Conservation (phyloP, 2,329 filamentous ascomycete genomes). For the Atkinsonella hypoxylon region DNA sequence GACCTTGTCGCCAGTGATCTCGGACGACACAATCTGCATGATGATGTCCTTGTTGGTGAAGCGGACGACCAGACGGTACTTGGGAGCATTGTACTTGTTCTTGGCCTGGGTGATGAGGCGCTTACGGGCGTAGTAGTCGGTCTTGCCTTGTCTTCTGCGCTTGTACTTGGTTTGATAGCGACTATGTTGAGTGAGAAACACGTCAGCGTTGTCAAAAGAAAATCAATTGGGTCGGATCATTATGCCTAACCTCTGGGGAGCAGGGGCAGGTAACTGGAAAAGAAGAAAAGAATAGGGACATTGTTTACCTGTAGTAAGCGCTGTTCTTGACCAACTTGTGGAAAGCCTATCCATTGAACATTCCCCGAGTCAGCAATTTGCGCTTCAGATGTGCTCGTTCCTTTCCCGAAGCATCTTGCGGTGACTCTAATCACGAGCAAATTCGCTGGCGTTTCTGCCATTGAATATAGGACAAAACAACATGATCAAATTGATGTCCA, state of each 20-base stretch:
- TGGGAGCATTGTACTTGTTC: conserved; percentile 99
- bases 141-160: conserved; percentile 92
- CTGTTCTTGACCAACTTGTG: conserved; percentile 95
- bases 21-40: conserved; percentile 90
- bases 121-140: conserved; percentile 99
- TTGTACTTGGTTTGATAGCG: conserved; percentile 99
- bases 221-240: no score
- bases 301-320: conserved; percentile 82
- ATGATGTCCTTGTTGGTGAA: conserved; percentile 99
- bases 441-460: conserved; percentile 31
- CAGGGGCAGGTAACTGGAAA: no score
- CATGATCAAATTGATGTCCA: background rate
- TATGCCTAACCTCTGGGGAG: no score
- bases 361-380: conserved; percentile 97
- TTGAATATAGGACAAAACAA: background rate
- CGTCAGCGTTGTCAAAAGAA: no score
- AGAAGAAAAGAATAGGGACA: conserved; percentile 25
- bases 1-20: conserved; percentile 97
- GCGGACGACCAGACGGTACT: conserved; percentile 98
- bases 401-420: conserved; percentile 97
- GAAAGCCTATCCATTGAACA: conserved; percentile 52
- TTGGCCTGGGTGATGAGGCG: conserved; percentile 99
- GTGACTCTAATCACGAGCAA: conserved; percentile 51
- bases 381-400: conserved; percentile 69
- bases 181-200: conserved; percentile 33